Evolutionary conservation across 352 stramenopile species (phyloP).

Genomic region (Phytophthora colocasiae): DNA sequence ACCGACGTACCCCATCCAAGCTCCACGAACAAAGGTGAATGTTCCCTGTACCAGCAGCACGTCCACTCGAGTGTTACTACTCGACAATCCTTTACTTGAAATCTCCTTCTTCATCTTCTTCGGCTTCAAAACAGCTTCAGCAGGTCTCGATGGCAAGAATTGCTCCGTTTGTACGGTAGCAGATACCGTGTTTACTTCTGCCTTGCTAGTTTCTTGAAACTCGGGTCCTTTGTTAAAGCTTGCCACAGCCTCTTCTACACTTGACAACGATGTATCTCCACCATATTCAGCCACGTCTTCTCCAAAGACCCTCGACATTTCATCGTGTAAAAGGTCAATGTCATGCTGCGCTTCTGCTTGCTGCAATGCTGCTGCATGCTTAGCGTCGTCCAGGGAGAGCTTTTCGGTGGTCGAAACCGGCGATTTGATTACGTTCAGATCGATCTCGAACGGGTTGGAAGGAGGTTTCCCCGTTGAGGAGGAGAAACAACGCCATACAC

Average conservation of each 20-base stretch:
- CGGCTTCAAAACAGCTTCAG: constrained; percentile 1
- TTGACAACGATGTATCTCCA: constrained; percentile 12
- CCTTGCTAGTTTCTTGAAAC: neutral
- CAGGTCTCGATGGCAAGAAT: neutral
- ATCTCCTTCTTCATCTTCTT: constrained; percentile 13
- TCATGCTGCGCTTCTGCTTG: constrained; percentile 32
- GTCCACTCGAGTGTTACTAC: neutral
- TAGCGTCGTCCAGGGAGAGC: constrained; percentile 22
- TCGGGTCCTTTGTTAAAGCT: constrained; percentile 1
- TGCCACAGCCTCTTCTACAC: constrained; percentile 10
- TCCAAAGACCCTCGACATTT: constrained; percentile 61
- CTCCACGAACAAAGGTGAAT: constrained; percentile 39
- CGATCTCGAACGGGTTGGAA: constrained; percentile 63
- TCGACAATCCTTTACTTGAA: neutral
- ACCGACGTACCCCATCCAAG: constrained; percentile 33
- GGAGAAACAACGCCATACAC: constrained; percentile 5
- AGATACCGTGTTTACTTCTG: neutral
- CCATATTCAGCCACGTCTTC: constrained; percentile 49
- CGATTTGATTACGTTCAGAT: constrained; percentile 40
- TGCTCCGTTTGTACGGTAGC: neutral
- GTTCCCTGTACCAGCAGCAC: constrained; percentile 35
- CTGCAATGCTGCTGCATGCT: constrained; percentile 28
- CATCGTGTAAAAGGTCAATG: constrained; percentile 53
- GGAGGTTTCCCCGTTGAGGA: constrained; percentile 4
- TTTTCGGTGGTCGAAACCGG: constrained; percentile 12